A percentile compares a stretch with the other conserved stretches of the same genome.
phyloP scores from a whole-genome alignment of 2,329 filamentous ascomycete genomes.

The Rutstroemia sp. region DNA sequence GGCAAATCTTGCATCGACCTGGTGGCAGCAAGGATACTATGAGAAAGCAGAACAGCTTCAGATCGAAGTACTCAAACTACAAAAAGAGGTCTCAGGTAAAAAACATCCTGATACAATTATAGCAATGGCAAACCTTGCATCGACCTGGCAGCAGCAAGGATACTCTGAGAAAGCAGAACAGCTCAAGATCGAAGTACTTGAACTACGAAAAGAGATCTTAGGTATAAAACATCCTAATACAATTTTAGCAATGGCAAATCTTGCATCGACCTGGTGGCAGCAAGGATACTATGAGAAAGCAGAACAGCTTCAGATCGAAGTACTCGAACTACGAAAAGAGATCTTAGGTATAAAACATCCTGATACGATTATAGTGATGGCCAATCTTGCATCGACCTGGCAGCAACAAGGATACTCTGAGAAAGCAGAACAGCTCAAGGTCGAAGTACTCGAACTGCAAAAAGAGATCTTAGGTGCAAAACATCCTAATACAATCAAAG shows the following conservation, averaged over 20 bases:
- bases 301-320: constrained; percentile 1
- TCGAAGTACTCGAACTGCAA: not conserved
- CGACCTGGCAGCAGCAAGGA: not conserved
- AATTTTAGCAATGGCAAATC: not conserved
- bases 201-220: not conserved
- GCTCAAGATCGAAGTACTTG: not conserved
- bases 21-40: not conserved
- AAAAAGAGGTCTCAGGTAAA: not conserved
- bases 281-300: constrained; percentile 8
- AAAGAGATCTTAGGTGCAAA: not conserved
- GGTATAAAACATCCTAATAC: not conserved
- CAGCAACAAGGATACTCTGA: not conserved
- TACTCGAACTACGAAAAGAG: not conserved
- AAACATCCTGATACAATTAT: not conserved
- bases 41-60: constrained; percentile 9
- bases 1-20: not conserved
- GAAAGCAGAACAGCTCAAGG: constrained; percentile 5
- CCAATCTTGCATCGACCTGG: not conserved
- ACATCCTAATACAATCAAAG: not conserved
- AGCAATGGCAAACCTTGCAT: not conserved
- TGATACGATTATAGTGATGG: not conserved
- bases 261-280: not conserved
- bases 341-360: not conserved
- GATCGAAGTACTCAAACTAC: not conserved
- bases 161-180: constrained; percentile 6